Conservation (phyloP, 108 stramenopile species). For the Pseudonitzschia delicatissima region DNA sequence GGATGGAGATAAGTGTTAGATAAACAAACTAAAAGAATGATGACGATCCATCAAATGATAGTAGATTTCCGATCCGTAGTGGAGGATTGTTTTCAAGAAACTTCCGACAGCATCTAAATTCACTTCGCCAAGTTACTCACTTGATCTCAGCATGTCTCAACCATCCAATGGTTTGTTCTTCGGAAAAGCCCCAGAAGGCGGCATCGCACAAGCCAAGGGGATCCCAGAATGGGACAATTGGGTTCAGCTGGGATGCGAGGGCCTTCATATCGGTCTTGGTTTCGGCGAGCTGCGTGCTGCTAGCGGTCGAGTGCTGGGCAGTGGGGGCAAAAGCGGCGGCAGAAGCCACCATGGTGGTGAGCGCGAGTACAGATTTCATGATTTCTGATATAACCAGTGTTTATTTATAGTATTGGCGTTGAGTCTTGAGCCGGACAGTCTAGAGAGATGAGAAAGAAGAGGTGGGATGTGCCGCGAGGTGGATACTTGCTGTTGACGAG, state of each 20-base stretch:
- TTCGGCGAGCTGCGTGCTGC: slow-evolving; percentile 9
- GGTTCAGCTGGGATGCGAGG: slow-evolving; percentile 64
- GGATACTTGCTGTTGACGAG: not conserved
- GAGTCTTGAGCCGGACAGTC: no score
- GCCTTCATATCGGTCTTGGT: slow-evolving; percentile 67
- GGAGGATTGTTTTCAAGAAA: not conserved
- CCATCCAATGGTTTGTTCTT: slow-evolving; percentile 68
- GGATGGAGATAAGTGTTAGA: not conserved
- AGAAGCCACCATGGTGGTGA: slow-evolving; percentile 17
- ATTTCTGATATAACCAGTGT: not conserved
- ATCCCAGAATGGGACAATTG: slow-evolving; percentile 61
- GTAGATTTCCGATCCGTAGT: not conserved
- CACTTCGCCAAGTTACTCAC: slow-evolving; percentile 7
- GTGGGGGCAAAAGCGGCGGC: slow-evolving; percentile 6
- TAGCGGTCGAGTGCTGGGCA: not conserved
- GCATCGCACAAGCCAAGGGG: slow-evolving; percentile 57
- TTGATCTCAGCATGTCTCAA: slow-evolving; percentile 79
- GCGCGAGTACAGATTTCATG: slow-evolving; percentile 5
- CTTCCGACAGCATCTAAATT: not conserved
- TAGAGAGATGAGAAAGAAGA: no score
- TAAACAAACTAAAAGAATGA: not conserved
- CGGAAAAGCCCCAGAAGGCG: slow-evolving; percentile 67
- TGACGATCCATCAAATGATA: not conserved
- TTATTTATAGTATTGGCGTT: not conserved
- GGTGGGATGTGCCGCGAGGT: not conserved